These are phyloP conservation scores for Fusarium tricinctum DNA, from an alignment of 2,329 filamentous ascomycete genomes.

Conservation along the genomic window DNA sequence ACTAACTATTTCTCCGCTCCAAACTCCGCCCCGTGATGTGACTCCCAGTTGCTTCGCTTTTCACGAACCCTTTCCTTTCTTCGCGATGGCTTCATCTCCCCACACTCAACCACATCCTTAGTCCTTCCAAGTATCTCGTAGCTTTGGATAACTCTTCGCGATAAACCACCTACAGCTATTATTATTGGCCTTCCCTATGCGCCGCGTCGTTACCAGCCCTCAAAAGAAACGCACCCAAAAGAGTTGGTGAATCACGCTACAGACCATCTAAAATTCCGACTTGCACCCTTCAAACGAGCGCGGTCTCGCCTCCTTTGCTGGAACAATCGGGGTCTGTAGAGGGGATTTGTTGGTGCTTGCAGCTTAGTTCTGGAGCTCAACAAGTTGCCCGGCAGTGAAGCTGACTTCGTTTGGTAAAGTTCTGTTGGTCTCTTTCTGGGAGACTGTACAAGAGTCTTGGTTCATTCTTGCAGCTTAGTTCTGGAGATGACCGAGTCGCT, in stretches of 20 bases:
- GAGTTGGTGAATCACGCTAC: neutral
- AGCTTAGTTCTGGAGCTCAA: constrained; percentile 11
- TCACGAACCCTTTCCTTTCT: too few relatives aligned
- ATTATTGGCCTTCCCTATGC: too few relatives aligned
- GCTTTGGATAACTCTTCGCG: too few relatives aligned
- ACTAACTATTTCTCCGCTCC: too few relatives aligned
- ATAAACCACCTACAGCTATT: too few relatives aligned
- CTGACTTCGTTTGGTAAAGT: constrained; percentile 6
- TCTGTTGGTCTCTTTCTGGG: constrained; percentile 1
- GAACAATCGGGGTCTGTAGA: constrained; percentile 19
- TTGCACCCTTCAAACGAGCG: constrained; percentile 15
- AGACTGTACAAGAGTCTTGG: neutral
- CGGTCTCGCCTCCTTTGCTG: constrained; percentile 13
- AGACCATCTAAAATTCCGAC: constrained; percentile 7
- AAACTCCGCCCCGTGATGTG: too few relatives aligned
- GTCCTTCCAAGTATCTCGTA: too few relatives aligned
- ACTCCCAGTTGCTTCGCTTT: too few relatives aligned
- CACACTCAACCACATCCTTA: too few relatives aligned
- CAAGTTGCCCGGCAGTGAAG: constrained; percentile 19
- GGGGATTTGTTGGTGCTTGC: constrained; percentile 6
- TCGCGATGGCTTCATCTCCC: too few relatives aligned
- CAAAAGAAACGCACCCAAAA: neutral
- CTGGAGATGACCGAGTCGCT: neutral
- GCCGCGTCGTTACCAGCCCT: neutral
- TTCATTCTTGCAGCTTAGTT: neutral